phyloP scores from a whole-genome alignment of 345 rosid species.

The Citrus sinensis region DVS_A1.0 CM039161.1:24528001-24528500 shows the following conservation, averaged over 20 bases:
- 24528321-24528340: conserved; percentile 48
- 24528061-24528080: background rate
- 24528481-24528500: conserved; percentile 62
- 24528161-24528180: background rate
- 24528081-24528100: background rate
- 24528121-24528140: background rate
- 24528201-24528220: background rate
- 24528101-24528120: no score
- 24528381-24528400: background rate
- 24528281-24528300: conserved; percentile 57
- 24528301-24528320: conserved; percentile 36
- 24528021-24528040: background rate
- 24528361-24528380: conserved; percentile 15
- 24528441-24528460: conserved; percentile 50
- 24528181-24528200: background rate
- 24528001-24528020: background rate
- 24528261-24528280: conserved; percentile 72
- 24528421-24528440: conserved; percentile 58
- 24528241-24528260: conserved; percentile 53
- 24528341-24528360: conserved; percentile 25
- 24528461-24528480: conserved; percentile 67
- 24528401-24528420: conserved; percentile 6
- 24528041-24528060: background rate
- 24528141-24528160: background rate
- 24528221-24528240: conserved; percentile 3